These are phyloP conservation scores for Scytalidium lignicola DNA, from an alignment of 2,329 filamentous ascomycete species.

Conservation along the genomic window DNA sequence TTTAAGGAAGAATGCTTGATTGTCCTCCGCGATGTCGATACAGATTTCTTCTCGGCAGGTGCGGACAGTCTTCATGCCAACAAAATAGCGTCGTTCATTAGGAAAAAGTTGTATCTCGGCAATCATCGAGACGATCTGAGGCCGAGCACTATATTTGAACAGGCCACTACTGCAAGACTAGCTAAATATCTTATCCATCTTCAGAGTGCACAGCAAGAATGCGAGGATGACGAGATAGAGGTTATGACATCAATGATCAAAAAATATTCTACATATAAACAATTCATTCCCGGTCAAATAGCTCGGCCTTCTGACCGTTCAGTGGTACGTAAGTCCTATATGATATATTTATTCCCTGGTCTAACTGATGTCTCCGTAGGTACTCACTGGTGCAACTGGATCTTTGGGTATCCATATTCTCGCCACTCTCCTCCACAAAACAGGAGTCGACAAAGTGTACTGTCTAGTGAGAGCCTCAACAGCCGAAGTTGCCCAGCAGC, in stretches of 20 bases:
- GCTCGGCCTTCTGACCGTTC: background rate
- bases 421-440: conserved; percentile 33
- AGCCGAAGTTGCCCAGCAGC: conserved; percentile 25
- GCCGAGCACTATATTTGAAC: conserved; percentile 29
- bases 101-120: conserved; percentile 21
- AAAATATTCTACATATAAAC: conserved; percentile 32
- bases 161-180: conserved; percentile 20
- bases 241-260: conserved; percentile 30
- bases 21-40: conserved; percentile 4
- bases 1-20: conserved; percentile 20
- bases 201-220: conserved; percentile 7
- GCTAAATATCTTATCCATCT: conserved; percentile 10
- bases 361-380: background rate
- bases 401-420: conserved; percentile 47
- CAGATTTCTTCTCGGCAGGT: conserved; percentile 26
- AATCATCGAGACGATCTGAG: conserved; percentile 8
- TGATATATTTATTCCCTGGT: too few relatives aligned
- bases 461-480: conserved; percentile 41
- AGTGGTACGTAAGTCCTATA: background rate
- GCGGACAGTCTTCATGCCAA: conserved; percentile 26
- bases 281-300: background rate
- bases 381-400: conserved; percentile 47
- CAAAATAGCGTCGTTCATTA: conserved; percentile 19
- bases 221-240: conserved; percentile 20
- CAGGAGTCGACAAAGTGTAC: conserved; percentile 26